These are phyloP conservation scores for Apiospora marii DNA, from an alignment of 2,329 filamentous ascomycete genomes.

Conservation along the genomic window DNA sequence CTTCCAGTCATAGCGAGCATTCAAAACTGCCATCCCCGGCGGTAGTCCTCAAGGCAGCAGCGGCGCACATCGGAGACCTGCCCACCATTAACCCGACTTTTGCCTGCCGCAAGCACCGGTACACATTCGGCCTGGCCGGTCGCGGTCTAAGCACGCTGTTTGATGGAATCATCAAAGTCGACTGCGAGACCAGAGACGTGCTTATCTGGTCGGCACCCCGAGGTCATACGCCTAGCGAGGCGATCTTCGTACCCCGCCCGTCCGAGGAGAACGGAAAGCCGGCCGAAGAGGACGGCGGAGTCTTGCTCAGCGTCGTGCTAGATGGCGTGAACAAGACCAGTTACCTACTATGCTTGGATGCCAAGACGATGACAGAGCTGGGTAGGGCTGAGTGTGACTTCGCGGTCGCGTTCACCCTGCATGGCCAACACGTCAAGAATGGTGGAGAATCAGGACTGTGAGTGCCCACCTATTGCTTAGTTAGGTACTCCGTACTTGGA, in stretches of 20 bases:
- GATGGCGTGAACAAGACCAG: conserved; percentile 66
- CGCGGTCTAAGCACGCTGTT: conserved; percentile 13
- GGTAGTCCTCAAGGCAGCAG: conserved; percentile 22
- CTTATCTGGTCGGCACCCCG: conserved; percentile 19
- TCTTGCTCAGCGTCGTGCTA: conserved; percentile 61
- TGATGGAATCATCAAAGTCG: conserved; percentile 12
- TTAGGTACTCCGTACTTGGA: not conserved
- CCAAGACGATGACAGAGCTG: conserved; percentile 67
- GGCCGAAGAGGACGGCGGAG: conserved; percentile 32
- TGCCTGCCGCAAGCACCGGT: conserved; percentile 39
- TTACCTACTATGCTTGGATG: conserved; percentile 72
- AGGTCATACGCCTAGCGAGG: conserved; percentile 19
- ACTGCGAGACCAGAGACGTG: conserved; percentile 8
- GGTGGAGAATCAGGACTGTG: not conserved
- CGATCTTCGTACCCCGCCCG: conserved; percentile 19
- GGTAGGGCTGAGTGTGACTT: conserved; percentile 70
- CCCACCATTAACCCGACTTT: conserved; percentile 17
- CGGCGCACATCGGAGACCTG: not conserved
- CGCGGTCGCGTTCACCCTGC: conserved; percentile 70
- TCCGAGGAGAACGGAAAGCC: not conserved
- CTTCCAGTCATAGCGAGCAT: conserved; percentile 38
- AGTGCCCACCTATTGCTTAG: not conserved
- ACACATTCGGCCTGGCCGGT: not conserved
- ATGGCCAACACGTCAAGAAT: conserved; percentile 58
- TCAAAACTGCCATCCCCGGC: conserved; percentile 60